Conservation (phyloP, 495 filamentous ascomycete species). For the Durotheca rogersii region DNA sequence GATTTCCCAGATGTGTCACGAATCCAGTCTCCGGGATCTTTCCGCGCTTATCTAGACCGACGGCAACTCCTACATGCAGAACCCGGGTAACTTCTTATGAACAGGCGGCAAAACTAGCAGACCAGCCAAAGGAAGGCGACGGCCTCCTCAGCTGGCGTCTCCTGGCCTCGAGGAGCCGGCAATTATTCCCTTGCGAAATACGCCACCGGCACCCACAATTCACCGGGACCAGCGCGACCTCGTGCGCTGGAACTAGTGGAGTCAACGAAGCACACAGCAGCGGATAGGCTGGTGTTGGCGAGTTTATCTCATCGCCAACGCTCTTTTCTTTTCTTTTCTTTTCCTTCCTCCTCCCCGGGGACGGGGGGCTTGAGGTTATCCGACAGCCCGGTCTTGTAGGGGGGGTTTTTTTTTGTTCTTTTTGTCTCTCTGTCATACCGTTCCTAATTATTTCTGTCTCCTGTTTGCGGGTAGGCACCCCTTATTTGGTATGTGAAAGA, state of each 20-base stretch:
- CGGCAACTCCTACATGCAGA: neutral
- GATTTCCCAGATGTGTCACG: neutral
- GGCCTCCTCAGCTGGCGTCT: conserved; percentile 2
- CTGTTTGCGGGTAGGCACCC: no score
- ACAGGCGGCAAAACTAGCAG: neutral
- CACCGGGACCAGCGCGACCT: conserved; percentile 8
- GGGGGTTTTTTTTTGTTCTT: no score
- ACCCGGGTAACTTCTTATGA: neutral
- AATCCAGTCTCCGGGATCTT: neutral
- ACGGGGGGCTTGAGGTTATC: no score
- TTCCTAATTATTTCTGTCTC: no score
- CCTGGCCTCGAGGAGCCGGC: conserved; percentile 6
- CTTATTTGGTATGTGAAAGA: no score
- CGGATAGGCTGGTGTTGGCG: conserved; percentile 27
- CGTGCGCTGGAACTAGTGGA: conserved; percentile 20
- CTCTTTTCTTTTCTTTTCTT: no score
- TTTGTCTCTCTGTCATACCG: no score
- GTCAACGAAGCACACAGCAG: conserved; percentile 25
- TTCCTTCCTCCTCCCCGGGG: no score
- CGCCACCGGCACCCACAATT: conserved; percentile 18
- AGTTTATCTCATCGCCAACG: conserved; percentile 17
- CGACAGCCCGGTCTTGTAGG: no score
- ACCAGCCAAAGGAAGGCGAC: conserved; percentile 8
- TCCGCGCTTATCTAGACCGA: neutral
- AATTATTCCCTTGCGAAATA: conserved; percentile 21